Evolutionary conservation across 352 stramenopile species (phyloP), one percentile per base, ranked within the genome.

Genomic region (Phytopythium chamaehyphon): DNA sequence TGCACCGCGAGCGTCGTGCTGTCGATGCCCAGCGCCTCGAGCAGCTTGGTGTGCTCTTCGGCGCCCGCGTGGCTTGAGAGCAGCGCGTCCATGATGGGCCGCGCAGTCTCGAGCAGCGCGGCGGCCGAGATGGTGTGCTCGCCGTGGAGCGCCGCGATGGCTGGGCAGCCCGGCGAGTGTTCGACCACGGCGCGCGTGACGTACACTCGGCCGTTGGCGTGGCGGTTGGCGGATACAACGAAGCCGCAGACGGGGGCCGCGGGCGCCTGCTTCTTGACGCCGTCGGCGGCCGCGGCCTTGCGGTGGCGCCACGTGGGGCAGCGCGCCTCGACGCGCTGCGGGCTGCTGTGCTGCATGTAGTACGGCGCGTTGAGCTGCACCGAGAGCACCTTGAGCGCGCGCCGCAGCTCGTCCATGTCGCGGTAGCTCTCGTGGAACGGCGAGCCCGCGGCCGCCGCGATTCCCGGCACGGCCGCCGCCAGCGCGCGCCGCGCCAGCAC

Each of bases 291-390:
- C 39, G 73, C 42, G 42, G 74, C 61, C 59, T 89, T 88, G 39
- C 78, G 73, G 24, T 83, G 69, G 50, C 86, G 80, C 77, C 77
- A 91, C 50, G 78, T 85, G 46, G 78, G 77, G 59, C 81, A 91
- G 18, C 81, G 81, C 33, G 81, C 81, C 46, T 91, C 81, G 6
- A 91, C 62, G 4, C 81, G 76, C 52, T 91, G 77, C 21, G 81
- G 81, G 68, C 81, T 91, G 62, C 77, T 89, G 66, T 91, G 81
- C 45, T 89, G 73, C 77, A 91, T 89, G 53, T 82, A 89, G 48
- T 91, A 91, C 8, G 76, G 81, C 37, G 78, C 50, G 8, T 83
- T 78, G 64, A 69, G 73, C 57, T 83, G 75, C 51, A 91, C 81
- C 1, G 77, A 89, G 7, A 88, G 52, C 49, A 91, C 76, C 45